Evolutionary conservation across 2,329 filamentous ascomycete species (phyloP).

Genomic region (Sporothrix mexicana): DNA sequence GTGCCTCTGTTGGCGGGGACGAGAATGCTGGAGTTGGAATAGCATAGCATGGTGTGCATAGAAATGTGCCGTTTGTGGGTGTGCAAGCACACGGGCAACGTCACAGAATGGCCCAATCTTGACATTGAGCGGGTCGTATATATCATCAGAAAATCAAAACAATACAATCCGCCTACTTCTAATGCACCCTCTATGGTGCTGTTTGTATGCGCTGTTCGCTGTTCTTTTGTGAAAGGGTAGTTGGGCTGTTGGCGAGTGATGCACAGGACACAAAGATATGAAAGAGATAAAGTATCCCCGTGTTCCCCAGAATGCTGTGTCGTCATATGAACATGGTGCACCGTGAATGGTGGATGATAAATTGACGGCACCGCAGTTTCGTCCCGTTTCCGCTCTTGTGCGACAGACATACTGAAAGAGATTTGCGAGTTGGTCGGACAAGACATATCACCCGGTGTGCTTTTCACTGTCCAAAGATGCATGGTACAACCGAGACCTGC

Average conservation of each 20-base stretch:
- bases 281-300: constrained; percentile 6
- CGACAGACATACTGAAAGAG: background rate
- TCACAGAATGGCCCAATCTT: background rate
- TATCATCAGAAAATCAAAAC: constrained; percentile 18
- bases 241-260: background rate
- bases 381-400: constrained; percentile 15
- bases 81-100: background rate
- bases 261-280: background rate
- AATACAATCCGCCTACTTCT: background rate
- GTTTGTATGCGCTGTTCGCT: background rate
- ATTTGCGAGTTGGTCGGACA: constrained; percentile 1
- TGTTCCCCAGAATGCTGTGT: background rate
- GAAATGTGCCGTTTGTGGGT: background rate
- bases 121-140: constrained; percentile 1
- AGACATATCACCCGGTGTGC: background rate
- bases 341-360: too few species aligned
- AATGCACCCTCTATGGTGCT: background rate
- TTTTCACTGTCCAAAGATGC: background rate
- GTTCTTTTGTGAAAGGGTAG: background rate
- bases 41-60: constrained; percentile 8
- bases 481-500: too few species aligned
- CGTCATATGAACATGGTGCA: too few species aligned
- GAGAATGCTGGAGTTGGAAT: background rate
- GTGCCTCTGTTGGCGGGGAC: constrained; percentile 9
- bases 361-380: background rate